Base-by-base conservation (phyloP, 2,329 filamentous ascomycete species). In the Mycocentrospora acerina region DNA sequence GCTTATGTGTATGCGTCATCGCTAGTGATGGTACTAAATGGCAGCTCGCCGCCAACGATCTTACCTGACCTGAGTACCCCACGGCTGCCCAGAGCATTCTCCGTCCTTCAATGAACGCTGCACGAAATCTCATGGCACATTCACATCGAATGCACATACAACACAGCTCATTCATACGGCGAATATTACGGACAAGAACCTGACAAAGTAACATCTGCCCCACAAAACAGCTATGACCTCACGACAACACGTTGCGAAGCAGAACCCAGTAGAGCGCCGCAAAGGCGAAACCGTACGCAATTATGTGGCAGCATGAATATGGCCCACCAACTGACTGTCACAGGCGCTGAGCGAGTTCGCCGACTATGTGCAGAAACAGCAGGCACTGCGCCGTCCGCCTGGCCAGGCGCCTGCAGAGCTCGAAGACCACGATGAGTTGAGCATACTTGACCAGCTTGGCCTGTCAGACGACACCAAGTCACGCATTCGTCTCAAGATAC, bases 331-430 rank as follows among this genome's bases (percentile, higher is more conserved):
- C 29, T 29, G n/a, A 34, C 6, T 7, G 22, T 2, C 12, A 39
- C 45, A 83, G 80, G 90, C 91, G 10, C 78, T 98, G 39, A 93
- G 87, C 73, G 93, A 97, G 58, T 98, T 98, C 66, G 90, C 90
- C 67, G 93, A 98, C 60, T 97, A 96, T 60, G 93, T 96, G 51
- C 90, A 97, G 68, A 86, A 90, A 66, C 90, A 97, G 66, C 93
- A 97, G 68, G 83, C 83, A 11, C 70, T 84, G 33, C 83, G 86
- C 31, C 70, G 69, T 28, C 64, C 67, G 27, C 66, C 71, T 12
- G 59, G 65, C 38, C 55, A 65, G 19, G 63, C 33, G 35, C 53
- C 40, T 46, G 62, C 66, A 27, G 61, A 56, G 22, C 57, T 61
- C 36, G 80, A 87, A 57, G 83, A 93, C 50, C 87, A 90, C 62